Base-by-base conservation (phyloP, 768 basidiomycete species). In the Mycena floridula region DNA sequence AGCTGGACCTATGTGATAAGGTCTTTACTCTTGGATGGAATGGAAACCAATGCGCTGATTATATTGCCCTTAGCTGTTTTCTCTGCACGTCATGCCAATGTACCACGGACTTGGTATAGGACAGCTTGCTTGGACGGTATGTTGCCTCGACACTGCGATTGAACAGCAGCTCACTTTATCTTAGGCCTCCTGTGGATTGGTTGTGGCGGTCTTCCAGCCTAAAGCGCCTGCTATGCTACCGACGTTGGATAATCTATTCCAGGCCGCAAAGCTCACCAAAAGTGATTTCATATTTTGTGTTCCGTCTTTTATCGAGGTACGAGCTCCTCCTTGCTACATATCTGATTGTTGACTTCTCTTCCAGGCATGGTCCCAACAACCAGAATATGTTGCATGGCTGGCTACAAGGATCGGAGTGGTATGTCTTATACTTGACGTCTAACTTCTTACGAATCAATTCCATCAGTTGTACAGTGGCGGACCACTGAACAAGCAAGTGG, bases 401-500 rank as follows among this genome's bases (percentile, higher is more conserved):
- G 63, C 65, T 4, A 50, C 54, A 3, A 54, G 64, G 4, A 66
- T 66, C 49, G 65, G 69, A 9, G 48, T 56, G 53, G 25, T 50
- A 48, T 15, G 64, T 60, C 1, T 41, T 63, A 15, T 54, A 52
- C 5, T 56, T 59, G 39, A 12, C 43, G 16, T 40, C 7, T 15
- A 20, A 4, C n/a, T 28, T 22, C 11, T 13, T 21, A 24, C 20
- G 40, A 13, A 27, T 25, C 24, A 40, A 37, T 23, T 12, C 36
- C 25, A n/a, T n/a, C 37, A 73, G 72, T 6, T 52, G 0, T 71
- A 54, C 37, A 66, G 61, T 9, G 70, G 71, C n/a, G 70, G 67
- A 0, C 63, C 69, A 7, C 39, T 73, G 4, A 62, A 65, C 22
- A 50, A 62, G 41, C 57, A 58, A n/a, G 49, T 59, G 1, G 72